phyloP scores from a whole-genome alignment of 1,284 basidiomycete species.

The Ustilago trichophora region DNA sequence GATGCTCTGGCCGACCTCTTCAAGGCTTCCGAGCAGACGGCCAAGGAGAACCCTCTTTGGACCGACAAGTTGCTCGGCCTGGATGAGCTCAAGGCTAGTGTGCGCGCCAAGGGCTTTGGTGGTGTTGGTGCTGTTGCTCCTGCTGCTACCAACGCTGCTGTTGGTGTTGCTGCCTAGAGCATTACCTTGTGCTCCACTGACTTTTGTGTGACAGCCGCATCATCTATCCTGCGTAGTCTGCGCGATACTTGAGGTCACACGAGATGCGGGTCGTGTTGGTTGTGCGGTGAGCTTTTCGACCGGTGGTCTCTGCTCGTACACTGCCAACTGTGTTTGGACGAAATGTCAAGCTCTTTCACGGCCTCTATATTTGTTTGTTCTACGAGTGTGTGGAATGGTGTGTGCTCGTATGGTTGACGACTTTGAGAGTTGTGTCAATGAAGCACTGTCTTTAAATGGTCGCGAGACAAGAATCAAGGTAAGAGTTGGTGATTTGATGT shows the following conservation, averaged over 20 bases:
- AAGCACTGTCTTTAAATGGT: too few species aligned
- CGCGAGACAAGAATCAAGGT: background rate
- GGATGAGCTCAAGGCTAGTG: conserved; percentile 31
- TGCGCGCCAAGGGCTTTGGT: conserved; percentile 18
- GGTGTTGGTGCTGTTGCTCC: conserved; percentile 2
- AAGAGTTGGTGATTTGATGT: too few species aligned
- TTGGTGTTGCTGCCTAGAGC: conserved; percentile 27
- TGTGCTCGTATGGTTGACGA: too few species aligned
- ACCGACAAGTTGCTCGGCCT: conserved; percentile 84
- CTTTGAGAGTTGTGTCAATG: too few species aligned
- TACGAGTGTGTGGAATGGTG: too few species aligned
- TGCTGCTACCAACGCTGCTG: conserved; percentile 1
- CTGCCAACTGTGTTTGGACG: background rate
- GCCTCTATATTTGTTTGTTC: too few species aligned
- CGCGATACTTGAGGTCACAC: too few species aligned
- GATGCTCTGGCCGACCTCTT: conserved; percentile 72
- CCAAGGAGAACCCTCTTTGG: conserved; percentile 80
- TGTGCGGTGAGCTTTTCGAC: too few species aligned
- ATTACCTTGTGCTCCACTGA: background rate
- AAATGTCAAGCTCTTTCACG: conserved; percentile 12
- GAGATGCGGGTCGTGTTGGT: too few species aligned
- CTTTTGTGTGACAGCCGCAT: background rate
- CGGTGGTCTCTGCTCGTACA: too few species aligned
- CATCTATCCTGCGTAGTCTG: too few species aligned
- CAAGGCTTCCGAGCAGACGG: conserved; percentile 70